These are phyloP conservation scores for Lepiota venenata DNA, from an alignment of 768 basidiomycete species.

Conservation along the genomic window DNA sequence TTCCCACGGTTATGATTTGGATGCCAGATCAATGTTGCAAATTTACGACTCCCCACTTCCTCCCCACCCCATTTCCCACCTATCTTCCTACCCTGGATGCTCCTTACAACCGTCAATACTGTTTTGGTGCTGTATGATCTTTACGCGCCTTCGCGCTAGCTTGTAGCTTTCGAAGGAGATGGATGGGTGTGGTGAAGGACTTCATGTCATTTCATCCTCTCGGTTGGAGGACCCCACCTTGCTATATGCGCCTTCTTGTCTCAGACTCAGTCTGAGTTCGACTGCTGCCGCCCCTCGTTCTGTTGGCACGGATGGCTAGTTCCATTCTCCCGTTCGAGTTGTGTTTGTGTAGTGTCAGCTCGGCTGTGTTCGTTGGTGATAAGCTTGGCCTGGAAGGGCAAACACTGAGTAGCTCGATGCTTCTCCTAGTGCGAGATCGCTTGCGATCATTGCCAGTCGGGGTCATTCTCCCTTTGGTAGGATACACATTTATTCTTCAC, in stretches of 20 bases:
- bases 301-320: constrained; percentile 29
- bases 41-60: constrained; percentile 12
- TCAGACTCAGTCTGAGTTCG: neutral
- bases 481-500: neutral
- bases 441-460: constrained; percentile 3
- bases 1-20: constrained; percentile 22
- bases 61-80: constrained; percentile 9
- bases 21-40: constrained; percentile 25
- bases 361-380: constrained; percentile 8
- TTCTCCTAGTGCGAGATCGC: constrained; percentile 15
- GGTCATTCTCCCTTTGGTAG: constrained; percentile 1
- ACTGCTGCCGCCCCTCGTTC: constrained; percentile 1
- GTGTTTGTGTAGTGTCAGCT: constrained; percentile 22
- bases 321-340: constrained; percentile 24
- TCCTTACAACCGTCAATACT: neutral
- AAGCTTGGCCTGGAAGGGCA: constrained; percentile 14
- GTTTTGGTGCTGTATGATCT: constrained; percentile 7
- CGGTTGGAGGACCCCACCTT: neutral
- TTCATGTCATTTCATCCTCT: neutral
- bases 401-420: constrained; percentile 27
- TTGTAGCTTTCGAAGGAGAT: neutral
- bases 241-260: neutral
- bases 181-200: neutral
- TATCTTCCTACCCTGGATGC: constrained; percentile 7
- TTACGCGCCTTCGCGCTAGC: neutral